Evolutionary conservation across 2,329 filamentous ascomycete genomes (phyloP).

Genomic region (Anthostomella pinea): DNA sequence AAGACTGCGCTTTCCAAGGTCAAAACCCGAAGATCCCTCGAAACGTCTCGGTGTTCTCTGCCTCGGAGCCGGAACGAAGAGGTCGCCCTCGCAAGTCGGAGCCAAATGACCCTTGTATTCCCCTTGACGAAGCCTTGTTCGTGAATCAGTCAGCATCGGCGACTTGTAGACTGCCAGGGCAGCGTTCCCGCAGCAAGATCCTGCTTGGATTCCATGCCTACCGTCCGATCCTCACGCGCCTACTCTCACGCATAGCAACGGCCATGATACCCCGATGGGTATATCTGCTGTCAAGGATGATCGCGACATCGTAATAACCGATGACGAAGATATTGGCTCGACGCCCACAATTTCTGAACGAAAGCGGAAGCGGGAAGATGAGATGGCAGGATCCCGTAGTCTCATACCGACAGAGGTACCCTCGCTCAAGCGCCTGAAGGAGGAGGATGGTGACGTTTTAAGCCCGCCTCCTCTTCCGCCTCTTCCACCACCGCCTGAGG

Average conservation of each 20-base stretch:
- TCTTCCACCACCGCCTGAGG: constrained; percentile 48
- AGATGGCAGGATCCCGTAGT: constrained; percentile 39
- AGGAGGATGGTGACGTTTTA: constrained; percentile 40
- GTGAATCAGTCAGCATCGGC: too few species aligned
- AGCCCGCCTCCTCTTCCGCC: constrained; percentile 43
- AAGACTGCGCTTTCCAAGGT: constrained; percentile 24
- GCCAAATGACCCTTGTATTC: constrained; percentile 28
- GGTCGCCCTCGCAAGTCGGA: constrained; percentile 41
- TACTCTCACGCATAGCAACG: constrained; percentile 22
- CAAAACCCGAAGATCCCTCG: constrained; percentile 34
- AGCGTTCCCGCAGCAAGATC: too few species aligned
- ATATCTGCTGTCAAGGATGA: constrained; percentile 26
- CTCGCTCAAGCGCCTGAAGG: constrained; percentile 51
- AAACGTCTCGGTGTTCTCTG: constrained; percentile 33
- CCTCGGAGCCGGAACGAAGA: constrained; percentile 28
- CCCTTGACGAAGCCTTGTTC: too few species aligned
- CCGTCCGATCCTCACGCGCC: constrained; percentile 23
- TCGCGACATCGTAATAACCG: constrained; percentile 35
- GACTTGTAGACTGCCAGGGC: too few species aligned
- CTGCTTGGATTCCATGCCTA: too few species aligned
- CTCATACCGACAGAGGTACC: constrained; percentile 55
- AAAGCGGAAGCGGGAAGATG: constrained; percentile 64
- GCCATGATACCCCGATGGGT: constrained; percentile 16
- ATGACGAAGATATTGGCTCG: constrained; percentile 43
- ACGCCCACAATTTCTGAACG: constrained; percentile 48